Conservation (phyloP, 2,329 filamentous ascomycete species). For the Xylariaceae sp. region DNA sequence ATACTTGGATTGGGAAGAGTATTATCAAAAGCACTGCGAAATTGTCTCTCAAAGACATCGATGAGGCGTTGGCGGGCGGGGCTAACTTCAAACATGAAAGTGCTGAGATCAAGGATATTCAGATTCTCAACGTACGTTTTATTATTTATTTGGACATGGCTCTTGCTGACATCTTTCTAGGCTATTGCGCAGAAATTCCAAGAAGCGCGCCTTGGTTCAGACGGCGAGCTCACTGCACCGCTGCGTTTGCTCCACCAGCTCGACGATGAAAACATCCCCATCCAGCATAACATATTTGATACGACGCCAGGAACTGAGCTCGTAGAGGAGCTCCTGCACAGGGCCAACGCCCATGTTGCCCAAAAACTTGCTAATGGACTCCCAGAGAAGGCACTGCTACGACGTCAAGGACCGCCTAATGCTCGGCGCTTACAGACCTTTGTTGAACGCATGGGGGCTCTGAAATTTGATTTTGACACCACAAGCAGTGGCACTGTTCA, state of each 20-base stretch:
- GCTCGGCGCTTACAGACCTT: conserved; percentile 88
- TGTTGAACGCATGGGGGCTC: conserved; percentile 87
- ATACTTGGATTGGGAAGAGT: conserved; percentile 92
- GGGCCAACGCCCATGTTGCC: conserved; percentile 88
- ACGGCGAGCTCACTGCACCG: conserved; percentile 79
- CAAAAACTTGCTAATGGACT: conserved; percentile 80
- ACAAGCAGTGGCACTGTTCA: conserved; percentile 90
- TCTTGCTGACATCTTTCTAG: conserved; percentile 48
- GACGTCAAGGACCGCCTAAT: conserved; percentile 85
- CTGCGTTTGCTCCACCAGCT: conserved; percentile 91
- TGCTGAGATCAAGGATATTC: conserved; percentile 76
- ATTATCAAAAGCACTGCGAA: conserved; percentile 92
- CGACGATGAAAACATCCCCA: conserved; percentile 97
- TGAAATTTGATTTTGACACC: conserved; percentile 89
- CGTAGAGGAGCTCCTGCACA: conserved; percentile 93
- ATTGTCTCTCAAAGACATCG: conserved; percentile 84
- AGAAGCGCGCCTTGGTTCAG: conserved; percentile 82
- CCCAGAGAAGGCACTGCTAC: conserved; percentile 90
- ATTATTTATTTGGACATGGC: not conserved
- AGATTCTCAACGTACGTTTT: conserved; percentile 72
- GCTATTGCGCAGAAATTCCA: conserved; percentile 88
- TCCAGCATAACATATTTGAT: conserved; percentile 95
- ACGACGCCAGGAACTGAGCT: conserved; percentile 88
- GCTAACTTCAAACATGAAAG: conserved; percentile 68
- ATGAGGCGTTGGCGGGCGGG: conserved; percentile 75